Conservation (phyloP, 345 rosid species). For the Theobroma cacao region DNA sequence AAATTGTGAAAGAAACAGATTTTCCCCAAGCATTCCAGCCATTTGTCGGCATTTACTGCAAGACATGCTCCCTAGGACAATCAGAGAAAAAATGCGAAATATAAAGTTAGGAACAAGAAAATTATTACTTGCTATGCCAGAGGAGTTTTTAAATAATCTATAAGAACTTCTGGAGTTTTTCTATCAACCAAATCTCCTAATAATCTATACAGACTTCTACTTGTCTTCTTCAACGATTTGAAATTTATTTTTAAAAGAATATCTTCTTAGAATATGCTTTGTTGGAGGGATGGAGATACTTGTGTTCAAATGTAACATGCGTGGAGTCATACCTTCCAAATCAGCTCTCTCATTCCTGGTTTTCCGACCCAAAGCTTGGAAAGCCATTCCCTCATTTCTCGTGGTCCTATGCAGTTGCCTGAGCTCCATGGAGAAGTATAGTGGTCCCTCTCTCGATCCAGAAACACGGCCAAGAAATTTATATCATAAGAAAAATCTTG, state of each 20-base stretch:
- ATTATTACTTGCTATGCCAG: background rate
- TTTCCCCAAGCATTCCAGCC: conserved; percentile 69
- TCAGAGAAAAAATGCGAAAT: conserved; percentile 5
- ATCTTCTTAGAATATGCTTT: background rate
- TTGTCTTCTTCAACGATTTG: conserved; percentile 1
- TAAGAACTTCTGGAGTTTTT: too few species aligned
- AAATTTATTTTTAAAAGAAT: background rate
- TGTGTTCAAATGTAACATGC: background rate
- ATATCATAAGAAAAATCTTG: conserved; percentile 68
- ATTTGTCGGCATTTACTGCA: conserved; percentile 83
- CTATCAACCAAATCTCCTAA: background rate
- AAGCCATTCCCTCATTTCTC: conserved; percentile 96
- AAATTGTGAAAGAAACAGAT: conserved; percentile 67
- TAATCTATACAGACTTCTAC: background rate
- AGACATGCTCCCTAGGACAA: conserved; percentile 80
- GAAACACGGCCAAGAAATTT: conserved; percentile 55
- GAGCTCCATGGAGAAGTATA: conserved; percentile 83
- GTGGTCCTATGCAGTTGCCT: conserved; percentile 84
- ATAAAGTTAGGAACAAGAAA: background rate
- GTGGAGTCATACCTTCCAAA: conserved; percentile 99
- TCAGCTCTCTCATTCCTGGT: conserved; percentile 69
- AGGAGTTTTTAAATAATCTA: too few species aligned
- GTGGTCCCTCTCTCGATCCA: conserved; percentile 87
- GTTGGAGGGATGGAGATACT: background rate
- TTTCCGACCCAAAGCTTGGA: conserved; percentile 75